Evolutionary conservation across 345 rosid genomes (phyloP).

Genomic region (Citrus maxima): DNA sequence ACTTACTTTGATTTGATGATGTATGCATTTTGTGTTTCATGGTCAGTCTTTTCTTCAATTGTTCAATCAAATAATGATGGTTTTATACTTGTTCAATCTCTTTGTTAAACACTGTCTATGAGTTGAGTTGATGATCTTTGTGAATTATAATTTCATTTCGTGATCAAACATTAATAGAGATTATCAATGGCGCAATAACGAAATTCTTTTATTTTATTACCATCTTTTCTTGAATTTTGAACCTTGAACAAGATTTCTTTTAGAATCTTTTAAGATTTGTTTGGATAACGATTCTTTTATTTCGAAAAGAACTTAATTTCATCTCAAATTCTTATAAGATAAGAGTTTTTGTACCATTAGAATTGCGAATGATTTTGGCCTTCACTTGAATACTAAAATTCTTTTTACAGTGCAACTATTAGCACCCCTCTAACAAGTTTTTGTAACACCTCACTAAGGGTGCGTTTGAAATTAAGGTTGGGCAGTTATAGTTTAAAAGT

Average conservation of each 20-base stretch:
- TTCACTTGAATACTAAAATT: neutral
- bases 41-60: too few relatives aligned
- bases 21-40: neutral
- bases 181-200: too few relatives aligned
- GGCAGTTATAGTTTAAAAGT: too few relatives aligned
- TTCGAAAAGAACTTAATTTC: neutral
- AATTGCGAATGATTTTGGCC: neutral
- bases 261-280: neutral
- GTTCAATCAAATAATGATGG: neutral
- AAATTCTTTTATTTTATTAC: too few relatives aligned
- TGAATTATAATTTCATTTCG: neutral
- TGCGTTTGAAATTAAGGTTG: fast-evolving
- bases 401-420: too few relatives aligned
- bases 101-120: neutral
- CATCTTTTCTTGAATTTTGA: too few relatives aligned
- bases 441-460: too few relatives aligned
- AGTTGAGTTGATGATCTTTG: neutral
- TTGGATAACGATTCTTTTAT: neutral
- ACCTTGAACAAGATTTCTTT: too few relatives aligned
- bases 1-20: neutral
- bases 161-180: neutral
- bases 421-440: too few relatives aligned
- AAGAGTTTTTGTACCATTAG: neutral
- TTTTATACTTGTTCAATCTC: neutral
- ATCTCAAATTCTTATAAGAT: neutral